Conservation (phyloP, 2,329 filamentous ascomycete species). For the Trichoderma arundinaceum region DNA sequence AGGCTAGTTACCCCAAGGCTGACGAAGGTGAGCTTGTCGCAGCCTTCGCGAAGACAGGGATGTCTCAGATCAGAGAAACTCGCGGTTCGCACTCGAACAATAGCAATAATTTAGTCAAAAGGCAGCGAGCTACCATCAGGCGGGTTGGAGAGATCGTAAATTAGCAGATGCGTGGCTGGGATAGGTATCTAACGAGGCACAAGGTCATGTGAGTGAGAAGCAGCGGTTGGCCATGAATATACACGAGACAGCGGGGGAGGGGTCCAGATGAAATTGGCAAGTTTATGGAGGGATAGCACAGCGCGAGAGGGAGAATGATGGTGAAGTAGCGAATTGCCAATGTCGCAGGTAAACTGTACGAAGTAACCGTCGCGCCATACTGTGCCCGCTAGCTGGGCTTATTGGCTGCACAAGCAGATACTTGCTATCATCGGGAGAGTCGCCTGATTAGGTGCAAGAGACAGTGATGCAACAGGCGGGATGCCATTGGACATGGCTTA, state of each 20-base stretch:
- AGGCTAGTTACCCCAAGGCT: conserved; percentile 10
- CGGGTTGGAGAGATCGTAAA: neutral
- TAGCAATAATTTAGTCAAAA: neutral
- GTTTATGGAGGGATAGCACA: neutral
- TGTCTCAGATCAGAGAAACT: neutral
- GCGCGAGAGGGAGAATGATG: neutral
- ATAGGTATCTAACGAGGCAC: neutral
- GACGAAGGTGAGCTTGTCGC: neutral
- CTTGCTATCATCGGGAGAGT: neutral
- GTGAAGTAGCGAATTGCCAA: neutral
- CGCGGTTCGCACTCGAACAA: neutral
- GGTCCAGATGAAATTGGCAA: neutral
- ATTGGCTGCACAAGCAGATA: conserved; percentile 4
- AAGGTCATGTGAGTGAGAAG: neutral
- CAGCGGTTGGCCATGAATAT: neutral
- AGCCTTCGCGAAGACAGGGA: neutral
- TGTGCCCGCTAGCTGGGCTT: neutral
- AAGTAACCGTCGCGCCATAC: conserved; percentile 18
- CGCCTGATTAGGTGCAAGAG: conserved; percentile 2
- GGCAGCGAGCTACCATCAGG: neutral
- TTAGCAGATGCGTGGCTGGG: neutral
- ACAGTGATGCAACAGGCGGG: conserved; percentile 20
- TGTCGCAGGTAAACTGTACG: conserved; percentile 6
- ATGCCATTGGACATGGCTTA: conserved; percentile 11
- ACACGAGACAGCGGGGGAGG: conserved; percentile 6